Conservation (phyloP, 2,329 filamentous ascomycete species). For the Lasiodiplodia citricola region DNA sequence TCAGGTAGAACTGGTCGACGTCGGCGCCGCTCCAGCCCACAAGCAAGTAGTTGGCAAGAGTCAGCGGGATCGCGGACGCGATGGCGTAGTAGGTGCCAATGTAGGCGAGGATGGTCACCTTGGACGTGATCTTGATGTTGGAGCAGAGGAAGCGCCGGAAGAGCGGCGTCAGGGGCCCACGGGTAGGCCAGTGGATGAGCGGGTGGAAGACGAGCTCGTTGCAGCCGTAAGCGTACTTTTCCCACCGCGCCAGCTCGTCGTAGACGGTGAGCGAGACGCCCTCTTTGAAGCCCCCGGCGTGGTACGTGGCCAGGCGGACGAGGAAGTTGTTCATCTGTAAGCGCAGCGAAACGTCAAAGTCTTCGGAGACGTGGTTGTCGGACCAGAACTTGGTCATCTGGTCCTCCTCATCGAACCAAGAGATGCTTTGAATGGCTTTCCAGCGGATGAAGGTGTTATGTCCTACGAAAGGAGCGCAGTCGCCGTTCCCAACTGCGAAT, state of each 20-base stretch:
- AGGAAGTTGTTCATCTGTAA: conserved; percentile 28
- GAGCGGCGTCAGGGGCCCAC: conserved; percentile 27
- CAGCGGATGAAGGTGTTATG: conserved; percentile 30
- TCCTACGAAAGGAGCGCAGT: conserved; percentile 31
- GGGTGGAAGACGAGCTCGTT: conserved; percentile 30
- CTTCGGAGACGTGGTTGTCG: conserved; percentile 30
- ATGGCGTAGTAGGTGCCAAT: conserved; percentile 30
- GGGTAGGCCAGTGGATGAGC: conserved; percentile 22
- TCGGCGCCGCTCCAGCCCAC: conserved; percentile 28
- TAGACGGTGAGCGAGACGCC: conserved; percentile 30
- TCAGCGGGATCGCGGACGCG: conserved; percentile 26
- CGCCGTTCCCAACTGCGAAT: conserved; percentile 30
- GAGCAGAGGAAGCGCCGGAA: conserved; percentile 28
- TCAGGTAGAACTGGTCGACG: conserved; percentile 29
- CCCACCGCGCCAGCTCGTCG: conserved; percentile 29
- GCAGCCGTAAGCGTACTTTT: conserved; percentile 31
- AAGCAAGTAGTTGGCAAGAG: conserved; percentile 29
- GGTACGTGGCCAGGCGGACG: conserved; percentile 28
- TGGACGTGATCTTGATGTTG: conserved; percentile 29
- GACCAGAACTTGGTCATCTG: conserved; percentile 28
- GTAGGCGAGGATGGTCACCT: conserved; percentile 29
- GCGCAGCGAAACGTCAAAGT: conserved; percentile 30
- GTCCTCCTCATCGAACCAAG: conserved; percentile 23
- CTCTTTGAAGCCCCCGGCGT: conserved; percentile 29
- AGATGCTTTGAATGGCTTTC: conserved; percentile 28